Base-by-base conservation (phyloP, 106 monocot genomes). In the Dendrobium officinale region DNA sequence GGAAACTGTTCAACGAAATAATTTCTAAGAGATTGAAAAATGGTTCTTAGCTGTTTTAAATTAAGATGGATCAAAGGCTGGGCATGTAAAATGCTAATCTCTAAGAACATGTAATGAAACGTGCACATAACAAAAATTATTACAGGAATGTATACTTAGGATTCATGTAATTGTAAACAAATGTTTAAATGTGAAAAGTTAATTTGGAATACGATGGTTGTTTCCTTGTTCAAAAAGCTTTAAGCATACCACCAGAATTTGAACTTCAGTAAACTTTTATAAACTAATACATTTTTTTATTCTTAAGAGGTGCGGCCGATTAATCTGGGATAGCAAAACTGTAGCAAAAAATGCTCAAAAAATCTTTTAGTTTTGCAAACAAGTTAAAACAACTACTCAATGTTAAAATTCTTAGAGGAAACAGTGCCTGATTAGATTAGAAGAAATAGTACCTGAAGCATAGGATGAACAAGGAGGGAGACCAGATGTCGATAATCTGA, bases 381-480 rank as follows among this genome's bases (percentile, higher is more conserved):
- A 48, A 48, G 48, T 48, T 48, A 48, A 19, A 16, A 58, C 18
- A 13, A 15, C 58, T 58, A 22, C 4, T 61, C 61, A 61, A 19
- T 5, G 61, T 61, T 61, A 22, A 61, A 61, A 22, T 61, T 61
- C 61, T 61, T n/a, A 22, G 61, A 61, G 61, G 22, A 61, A 51
- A 51, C 13, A 51, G 51, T 51, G 13, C 15, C 15, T 51, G 51
- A 51, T 13, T 51, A 51, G 10, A 51, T 11, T 51, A 51, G 4
- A 61, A 5, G 1, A n/a, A 67, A 48, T 7, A 20, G 16, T 84
- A 97, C 96, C 94, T 97, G 96, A 74, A 92, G 84, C 96, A 97
- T 97, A 18, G 92, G 93, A 80, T 97, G 90, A 43, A 97, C 90
- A 77, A 97, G 90, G 55, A 90, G 96, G 81, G 94, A 97, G 44